Conservation (phyloP, 2,329 filamentous ascomycete genomes). For the Epichloe amarillans region DNA sequence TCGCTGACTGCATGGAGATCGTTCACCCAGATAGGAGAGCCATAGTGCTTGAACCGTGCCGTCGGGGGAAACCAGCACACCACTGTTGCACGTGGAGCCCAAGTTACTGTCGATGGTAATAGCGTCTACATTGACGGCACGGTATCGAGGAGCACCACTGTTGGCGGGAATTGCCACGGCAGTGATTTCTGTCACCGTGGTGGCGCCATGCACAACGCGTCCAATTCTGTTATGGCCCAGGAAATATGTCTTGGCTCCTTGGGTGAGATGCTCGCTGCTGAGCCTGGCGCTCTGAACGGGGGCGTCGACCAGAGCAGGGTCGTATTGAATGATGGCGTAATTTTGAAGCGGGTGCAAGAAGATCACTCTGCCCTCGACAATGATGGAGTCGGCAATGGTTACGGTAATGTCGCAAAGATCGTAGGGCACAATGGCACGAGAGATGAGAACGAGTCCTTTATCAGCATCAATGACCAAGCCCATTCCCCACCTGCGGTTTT, state of each 20-base stretch:
- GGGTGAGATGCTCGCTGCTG: slow-evolving; percentile 69
- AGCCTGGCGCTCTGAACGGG: slow-evolving; percentile 83
- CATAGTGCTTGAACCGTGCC: slow-evolving; percentile 90
- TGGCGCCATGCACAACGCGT: slow-evolving; percentile 84
- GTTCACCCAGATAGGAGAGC: slow-evolving; percentile 92
- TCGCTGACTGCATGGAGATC: slow-evolving; percentile 61
- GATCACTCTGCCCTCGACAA: slow-evolving; percentile 84
- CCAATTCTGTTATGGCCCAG: slow-evolving; percentile 97
- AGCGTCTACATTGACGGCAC: slow-evolving; percentile 89
- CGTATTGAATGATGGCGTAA: slow-evolving; percentile 90
- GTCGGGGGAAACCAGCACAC: slow-evolving; percentile 78
- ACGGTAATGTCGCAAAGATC: slow-evolving; percentile 93
- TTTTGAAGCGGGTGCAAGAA: slow-evolving; percentile 96
- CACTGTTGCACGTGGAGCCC: slow-evolving; percentile 82
- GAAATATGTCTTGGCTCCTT: slow-evolving; percentile 90
- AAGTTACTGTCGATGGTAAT: slow-evolving; percentile 93
- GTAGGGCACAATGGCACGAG: slow-evolving; percentile 85
- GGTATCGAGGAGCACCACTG: slow-evolving; percentile 78
- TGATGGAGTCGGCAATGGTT: slow-evolving; percentile 92
- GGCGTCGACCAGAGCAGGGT: slow-evolving; percentile 82
- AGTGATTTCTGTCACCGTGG: slow-evolving; percentile 91
- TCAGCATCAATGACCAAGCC: slow-evolving; percentile 95
- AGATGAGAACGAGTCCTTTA: slow-evolving; percentile 88
- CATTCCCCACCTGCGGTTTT: slow-evolving; percentile 87
- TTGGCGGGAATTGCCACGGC: slow-evolving; percentile 94